Evolutionary conservation across 805 yeast genomes (phyloP), one percentile per base, ranked within the genome.

Genomic region (Wickerhamomyces ciferrii): DNA sequence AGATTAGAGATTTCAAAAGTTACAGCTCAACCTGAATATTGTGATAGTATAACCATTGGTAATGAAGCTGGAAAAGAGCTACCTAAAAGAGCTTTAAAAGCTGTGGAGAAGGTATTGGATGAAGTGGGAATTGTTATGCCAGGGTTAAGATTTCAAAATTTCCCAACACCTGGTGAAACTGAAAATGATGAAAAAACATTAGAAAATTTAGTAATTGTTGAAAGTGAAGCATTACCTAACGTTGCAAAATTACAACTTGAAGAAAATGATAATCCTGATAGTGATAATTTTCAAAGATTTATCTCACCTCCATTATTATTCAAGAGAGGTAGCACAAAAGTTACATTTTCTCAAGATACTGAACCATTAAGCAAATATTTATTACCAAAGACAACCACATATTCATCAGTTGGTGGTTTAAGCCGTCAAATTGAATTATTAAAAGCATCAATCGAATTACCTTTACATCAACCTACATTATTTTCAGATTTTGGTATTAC

Each of bases 401-500:
- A 81, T 49, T 59, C 70, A 4, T 69, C 73, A 19, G 79, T 94
- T 6, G 99, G 98, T 17, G 99, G 98, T 0, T 71, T 94, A 20
- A 53, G 68, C 0, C 71, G 74, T 41, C 89, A 88, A 53, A 79
- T 91, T 18, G 69, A 72, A 5, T 58, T 74, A 4, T 66, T 94
- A 20, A 73, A 81, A 44, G 73, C 84, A 7, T 79, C 91, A 0
- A 79, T 91, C 9, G 86, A 86, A 45, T 70, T 92, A 2, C 97
- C 99, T 0, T 71, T 94, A 23, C 80, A 83, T 49, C 79, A 79
- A 47, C 96, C 97, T 0, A 74, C 76, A 6, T 65, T 89, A 29
- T 92, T 91, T 56, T 73, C 83, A 8, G 81, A 86, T 45, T 94
- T 92, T 68, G 90, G 92, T n/a, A 84, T 90, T 18, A 75, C 84